Conservation (phyloP, 148 eudicot genomes). For the Arctostaphylos glauca region DNA sequence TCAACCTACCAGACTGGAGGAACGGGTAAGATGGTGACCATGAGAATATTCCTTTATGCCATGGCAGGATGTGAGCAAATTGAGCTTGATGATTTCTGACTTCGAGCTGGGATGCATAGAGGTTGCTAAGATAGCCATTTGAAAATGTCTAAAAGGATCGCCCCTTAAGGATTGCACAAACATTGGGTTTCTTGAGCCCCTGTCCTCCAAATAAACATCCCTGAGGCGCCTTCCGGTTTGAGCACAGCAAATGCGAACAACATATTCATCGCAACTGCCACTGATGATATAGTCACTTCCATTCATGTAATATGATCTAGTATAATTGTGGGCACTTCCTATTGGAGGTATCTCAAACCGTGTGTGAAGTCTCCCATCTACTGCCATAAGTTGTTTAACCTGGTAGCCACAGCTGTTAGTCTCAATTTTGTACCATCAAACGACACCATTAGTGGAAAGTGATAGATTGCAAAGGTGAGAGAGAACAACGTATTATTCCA, state of each 20-base stretch:
- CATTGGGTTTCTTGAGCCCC: constrained; percentile 41
- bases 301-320: constrained; percentile 82
- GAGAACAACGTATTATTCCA: no score
- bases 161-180: constrained; percentile 78
- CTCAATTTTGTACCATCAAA: constrained; percentile 8
- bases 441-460: not conserved
- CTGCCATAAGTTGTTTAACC: constrained; percentile 79
- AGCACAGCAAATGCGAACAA: constrained; percentile 72
- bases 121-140: constrained; percentile 72
- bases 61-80: constrained; percentile 48
- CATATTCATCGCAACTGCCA: constrained; percentile 74
- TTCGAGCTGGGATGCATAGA: constrained; percentile 53
- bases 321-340: constrained; percentile 73
- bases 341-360: constrained; percentile 64
- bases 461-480: no score
- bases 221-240: constrained; percentile 76
- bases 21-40: constrained; percentile 24
- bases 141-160: constrained; percentile 73
- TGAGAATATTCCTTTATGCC: constrained; percentile 23
- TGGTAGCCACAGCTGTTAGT: constrained; percentile 24
- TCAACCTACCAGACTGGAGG: constrained; percentile 44
- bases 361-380: constrained; percentile 65
- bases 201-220: constrained; percentile 64
- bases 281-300: constrained; percentile 69
- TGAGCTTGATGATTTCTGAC: constrained; percentile 73